These are phyloP conservation scores for Solanum chiquidenum DNA, from an alignment of 257 asterid genomes.

Conservation along the genomic window DNA sequence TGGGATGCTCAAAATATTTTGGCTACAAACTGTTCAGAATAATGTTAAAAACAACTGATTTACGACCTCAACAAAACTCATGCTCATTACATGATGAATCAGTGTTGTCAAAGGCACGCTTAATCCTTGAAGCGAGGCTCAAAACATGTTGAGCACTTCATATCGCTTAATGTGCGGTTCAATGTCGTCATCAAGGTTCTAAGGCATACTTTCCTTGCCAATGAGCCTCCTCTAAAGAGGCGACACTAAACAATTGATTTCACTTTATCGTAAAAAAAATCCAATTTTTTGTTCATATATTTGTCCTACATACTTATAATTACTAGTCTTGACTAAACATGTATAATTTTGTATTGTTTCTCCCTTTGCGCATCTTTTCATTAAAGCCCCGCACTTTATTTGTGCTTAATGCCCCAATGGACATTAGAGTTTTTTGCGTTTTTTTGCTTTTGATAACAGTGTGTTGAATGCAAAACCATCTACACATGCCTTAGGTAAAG, in stretches of 20 bases:
- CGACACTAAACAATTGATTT: no score
- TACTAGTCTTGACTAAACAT: neutral
- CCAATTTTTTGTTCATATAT: neutral
- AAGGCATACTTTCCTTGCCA: neutral
- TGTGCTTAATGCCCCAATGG: neutral
- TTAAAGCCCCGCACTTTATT: neutral
- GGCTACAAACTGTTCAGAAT: neutral
- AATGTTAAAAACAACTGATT: neutral
- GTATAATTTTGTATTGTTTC: neutral
- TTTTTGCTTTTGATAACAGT: neutral
- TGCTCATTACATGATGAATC: neutral
- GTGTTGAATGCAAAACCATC: neutral
- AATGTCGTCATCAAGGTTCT: neutral
- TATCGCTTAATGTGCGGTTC: neutral
- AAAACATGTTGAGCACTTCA: neutral
- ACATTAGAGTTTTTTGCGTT: neutral
- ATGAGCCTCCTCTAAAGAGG: neutral
- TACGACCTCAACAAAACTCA: neutral
- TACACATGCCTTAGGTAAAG: neutral
- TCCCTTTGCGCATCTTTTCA: neutral
- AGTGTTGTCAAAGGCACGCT: neutral
- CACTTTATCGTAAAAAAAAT: neutral
- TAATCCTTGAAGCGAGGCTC: neutral
- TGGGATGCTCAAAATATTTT: neutral
- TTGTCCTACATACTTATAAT: neutral